Evolutionary conservation across 352 stramenopile species (phyloP).

Genomic region (Pythium sukuiense): DNA sequence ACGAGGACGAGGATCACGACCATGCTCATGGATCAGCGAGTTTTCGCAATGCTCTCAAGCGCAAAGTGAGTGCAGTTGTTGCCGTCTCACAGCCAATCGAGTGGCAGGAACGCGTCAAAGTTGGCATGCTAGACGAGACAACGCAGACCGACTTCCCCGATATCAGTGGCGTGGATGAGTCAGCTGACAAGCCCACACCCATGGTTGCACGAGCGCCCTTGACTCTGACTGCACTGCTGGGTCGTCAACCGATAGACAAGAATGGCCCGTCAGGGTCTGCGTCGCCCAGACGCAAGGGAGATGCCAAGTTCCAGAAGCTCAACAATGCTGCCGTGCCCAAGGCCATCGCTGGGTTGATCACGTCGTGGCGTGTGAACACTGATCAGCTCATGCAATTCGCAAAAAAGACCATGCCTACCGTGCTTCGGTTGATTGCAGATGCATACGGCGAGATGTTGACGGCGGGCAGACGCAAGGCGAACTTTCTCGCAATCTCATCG

Average conservation of each 20-base stretch:
- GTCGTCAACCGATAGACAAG: conserved; percentile 7
- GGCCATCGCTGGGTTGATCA: conserved; percentile 64
- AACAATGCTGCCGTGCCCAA: conserved; percentile 65
- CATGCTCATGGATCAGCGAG: background rate
- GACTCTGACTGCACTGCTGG: conserved; percentile 57
- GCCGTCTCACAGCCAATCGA: conserved; percentile 63
- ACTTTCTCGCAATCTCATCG: conserved; percentile 8
- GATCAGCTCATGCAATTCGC: conserved; percentile 78
- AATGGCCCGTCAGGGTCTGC: background rate
- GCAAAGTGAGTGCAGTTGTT: conserved; percentile 55
- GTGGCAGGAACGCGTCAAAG: conserved; percentile 59
- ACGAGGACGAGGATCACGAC: conserved; percentile 1
- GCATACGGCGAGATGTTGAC: conserved; percentile 76
- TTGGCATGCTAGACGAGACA: conserved; percentile 43
- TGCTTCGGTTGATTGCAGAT: conserved; percentile 71
- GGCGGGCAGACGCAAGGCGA: conserved; percentile 46
- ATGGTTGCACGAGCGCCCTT: conserved; percentile 29
- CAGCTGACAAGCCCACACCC: conserved; percentile 9
- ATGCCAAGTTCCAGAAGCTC: conserved; percentile 70
- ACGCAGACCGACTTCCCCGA: conserved; percentile 43
- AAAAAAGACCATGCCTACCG: conserved; percentile 67
- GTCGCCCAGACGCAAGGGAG: conserved; percentile 41
- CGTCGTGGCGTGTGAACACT: conserved; percentile 81
- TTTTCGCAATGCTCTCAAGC: conserved; percentile 21
- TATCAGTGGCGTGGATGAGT: conserved; percentile 15